phyloP scores from a whole-genome alignment of 192 early-diverging fungal species.

The Geranomyces variabilis region DNA sequence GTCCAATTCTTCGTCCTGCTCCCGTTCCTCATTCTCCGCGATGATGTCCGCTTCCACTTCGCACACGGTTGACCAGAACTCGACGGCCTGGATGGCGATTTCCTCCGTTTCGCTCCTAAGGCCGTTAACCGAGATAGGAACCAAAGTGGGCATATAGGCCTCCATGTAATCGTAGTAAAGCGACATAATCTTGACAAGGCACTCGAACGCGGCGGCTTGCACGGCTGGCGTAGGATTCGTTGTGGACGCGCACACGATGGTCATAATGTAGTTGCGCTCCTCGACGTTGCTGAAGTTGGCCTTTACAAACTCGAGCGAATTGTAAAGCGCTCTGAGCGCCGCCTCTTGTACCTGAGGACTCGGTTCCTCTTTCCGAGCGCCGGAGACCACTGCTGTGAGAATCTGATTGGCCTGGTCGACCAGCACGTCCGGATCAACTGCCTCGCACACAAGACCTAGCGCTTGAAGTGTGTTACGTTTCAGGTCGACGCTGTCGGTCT shows the following conservation, averaged over 20 bases:
- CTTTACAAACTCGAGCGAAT: slow-evolving; percentile 94
- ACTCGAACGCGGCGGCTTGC: slow-evolving; percentile 90
- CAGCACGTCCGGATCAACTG: slow-evolving; percentile 79
- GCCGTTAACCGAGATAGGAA: slow-evolving; percentile 81
- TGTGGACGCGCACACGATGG: slow-evolving; percentile 91
- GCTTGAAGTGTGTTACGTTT: slow-evolving; percentile 83
- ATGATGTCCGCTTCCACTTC: slow-evolving; percentile 88
- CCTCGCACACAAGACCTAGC: slow-evolving; percentile 94
- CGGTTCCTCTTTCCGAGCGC: slow-evolving; percentile 91
- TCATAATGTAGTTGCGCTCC: slow-evolving; percentile 99
- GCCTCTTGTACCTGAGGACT: slow-evolving; percentile 85
- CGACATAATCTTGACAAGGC: slow-evolving; percentile 95
- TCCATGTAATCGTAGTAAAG: slow-evolving; percentile 97
- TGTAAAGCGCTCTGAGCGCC: slow-evolving; percentile 88
- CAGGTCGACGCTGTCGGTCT: slow-evolving; percentile 65
- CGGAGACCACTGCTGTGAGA: slow-evolving; percentile 92
- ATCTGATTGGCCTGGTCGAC: slow-evolving; percentile 84
- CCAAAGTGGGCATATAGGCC: slow-evolving; percentile 97
- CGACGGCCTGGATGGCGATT: slow-evolving; percentile 95
- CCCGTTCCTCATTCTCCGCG: slow-evolving; percentile 60
- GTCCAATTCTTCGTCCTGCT: slow-evolving; percentile 18
- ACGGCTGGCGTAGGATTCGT: slow-evolving; percentile 70
- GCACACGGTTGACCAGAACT: slow-evolving; percentile 99
- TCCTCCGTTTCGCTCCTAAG: slow-evolving; percentile 89
- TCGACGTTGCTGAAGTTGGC: slow-evolving; percentile 91